Evolutionary conservation across 768 basidiomycete species (phyloP).

Genomic region (Panus rudis): DNA sequence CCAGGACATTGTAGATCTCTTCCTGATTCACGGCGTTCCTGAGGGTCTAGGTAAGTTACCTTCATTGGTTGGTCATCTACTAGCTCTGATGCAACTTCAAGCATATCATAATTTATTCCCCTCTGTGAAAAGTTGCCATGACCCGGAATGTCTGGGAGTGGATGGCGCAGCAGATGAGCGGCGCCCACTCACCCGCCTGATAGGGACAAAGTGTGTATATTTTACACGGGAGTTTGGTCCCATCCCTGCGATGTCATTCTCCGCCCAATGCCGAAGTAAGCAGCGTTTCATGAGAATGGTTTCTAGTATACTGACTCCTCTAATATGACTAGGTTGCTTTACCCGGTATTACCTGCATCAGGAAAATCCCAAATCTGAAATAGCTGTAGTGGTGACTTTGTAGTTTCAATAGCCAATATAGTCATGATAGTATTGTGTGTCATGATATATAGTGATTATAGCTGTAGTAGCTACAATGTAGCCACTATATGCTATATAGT

Average conservation of each 20-base stretch:
- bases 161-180: not conserved
- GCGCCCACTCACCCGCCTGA: not conserved
- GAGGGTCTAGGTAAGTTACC: not conserved
- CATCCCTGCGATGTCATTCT: not conserved
- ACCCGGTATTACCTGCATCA: no score
- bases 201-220: not conserved
- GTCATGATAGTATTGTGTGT: no score
- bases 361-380: no score
- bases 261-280: not conserved
- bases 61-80: not conserved
- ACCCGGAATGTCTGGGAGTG: not conserved
- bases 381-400: no score
- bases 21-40: not conserved
- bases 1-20: not conserved
- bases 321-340: no score
- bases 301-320: no score
- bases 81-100: not conserved
- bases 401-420: no score
- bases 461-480: no score
- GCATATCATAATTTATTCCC: not conserved
- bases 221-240: not conserved
- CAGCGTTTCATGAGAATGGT: no score
- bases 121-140: not conserved
- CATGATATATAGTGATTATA: no score
- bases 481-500: no score